These are phyloP conservation scores for Calonectria honghensis DNA, from an alignment of 2,329 filamentous ascomycete species.

Conservation along the genomic window DNA sequence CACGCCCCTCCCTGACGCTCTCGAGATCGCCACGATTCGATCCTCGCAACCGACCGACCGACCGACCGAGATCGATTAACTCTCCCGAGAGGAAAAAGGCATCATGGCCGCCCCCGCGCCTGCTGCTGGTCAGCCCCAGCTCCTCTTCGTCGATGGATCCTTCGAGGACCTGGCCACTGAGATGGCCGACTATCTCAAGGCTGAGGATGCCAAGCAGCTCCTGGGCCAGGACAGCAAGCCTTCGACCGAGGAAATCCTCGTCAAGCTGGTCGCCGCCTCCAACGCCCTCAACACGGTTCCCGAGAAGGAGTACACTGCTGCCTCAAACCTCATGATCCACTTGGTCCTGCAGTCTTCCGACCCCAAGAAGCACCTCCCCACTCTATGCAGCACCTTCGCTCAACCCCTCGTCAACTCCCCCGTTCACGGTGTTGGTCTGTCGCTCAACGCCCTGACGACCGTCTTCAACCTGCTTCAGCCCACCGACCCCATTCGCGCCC, in stretches of 20 bases:
- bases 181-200: conserved; percentile 94
- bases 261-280: conserved; percentile 90
- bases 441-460: conserved; percentile 92
- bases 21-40: conserved; percentile 49
- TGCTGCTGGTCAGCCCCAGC: conserved; percentile 72
- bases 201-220: conserved; percentile 84
- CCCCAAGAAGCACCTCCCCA: conserved; percentile 88
- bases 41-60: conserved; percentile 49
- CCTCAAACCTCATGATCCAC: conserved; percentile 97
- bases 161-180: conserved; percentile 96
- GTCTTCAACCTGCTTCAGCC: conserved; percentile 95
- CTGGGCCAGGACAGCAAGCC: conserved; percentile 81
- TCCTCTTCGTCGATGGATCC: conserved; percentile 89
- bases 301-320: conserved; percentile 96
- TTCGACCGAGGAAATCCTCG: conserved; percentile 87
- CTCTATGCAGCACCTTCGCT: conserved; percentile 91
- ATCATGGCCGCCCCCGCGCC: conserved; percentile 59
- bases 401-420: conserved; percentile 91
- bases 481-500: conserved; percentile 86
- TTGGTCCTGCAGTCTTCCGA: conserved; percentile 91
- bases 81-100: conserved; percentile 47
- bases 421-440: conserved; percentile 87
- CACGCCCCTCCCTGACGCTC: conserved; percentile 46
- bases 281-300: conserved; percentile 86
- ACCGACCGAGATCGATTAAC: conserved; percentile 44